Evolutionary conservation across 345 rosid species (phyloP).

Genomic region (Psidium guajava): DNA sequence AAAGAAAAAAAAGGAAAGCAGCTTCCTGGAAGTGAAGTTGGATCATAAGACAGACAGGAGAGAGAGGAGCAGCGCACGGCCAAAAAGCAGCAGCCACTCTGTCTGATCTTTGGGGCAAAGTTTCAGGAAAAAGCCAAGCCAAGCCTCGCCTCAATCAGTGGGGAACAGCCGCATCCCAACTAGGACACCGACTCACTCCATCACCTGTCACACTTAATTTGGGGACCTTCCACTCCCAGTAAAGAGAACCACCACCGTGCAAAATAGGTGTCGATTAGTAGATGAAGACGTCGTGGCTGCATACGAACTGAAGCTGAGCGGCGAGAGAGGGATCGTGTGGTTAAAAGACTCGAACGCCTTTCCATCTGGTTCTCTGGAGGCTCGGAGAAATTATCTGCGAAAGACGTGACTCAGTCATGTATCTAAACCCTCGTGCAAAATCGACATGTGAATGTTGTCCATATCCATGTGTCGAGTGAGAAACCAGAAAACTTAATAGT

Average conservation of each 20-base stretch:
- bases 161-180: not conserved
- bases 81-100: not conserved
- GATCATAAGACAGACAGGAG: not conserved
- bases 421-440: not conserved
- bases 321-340: not conserved
- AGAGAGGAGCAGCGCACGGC: not conserved
- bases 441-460: not conserved
- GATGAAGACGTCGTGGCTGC: not conserved
- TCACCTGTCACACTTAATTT: not conserved
- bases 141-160: not conserved
- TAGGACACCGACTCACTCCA: not conserved
- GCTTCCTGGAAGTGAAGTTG: not conserved
- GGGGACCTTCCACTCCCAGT: not conserved
- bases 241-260: not conserved
- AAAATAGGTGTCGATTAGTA: not conserved
- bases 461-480: not conserved
- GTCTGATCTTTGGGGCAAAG: not conserved
- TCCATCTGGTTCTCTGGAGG: not conserved
- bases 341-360: not conserved
- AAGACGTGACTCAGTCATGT: not conserved
- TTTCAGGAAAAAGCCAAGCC: not conserved
- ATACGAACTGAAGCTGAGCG: not conserved
- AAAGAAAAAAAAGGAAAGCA: not conserved
- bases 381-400: not conserved
- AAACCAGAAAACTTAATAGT: not conserved